Evolutionary conservation across 1,284 basidiomycete genomes (phyloP).

Genomic region (Cryptococcus sp.): DNA sequence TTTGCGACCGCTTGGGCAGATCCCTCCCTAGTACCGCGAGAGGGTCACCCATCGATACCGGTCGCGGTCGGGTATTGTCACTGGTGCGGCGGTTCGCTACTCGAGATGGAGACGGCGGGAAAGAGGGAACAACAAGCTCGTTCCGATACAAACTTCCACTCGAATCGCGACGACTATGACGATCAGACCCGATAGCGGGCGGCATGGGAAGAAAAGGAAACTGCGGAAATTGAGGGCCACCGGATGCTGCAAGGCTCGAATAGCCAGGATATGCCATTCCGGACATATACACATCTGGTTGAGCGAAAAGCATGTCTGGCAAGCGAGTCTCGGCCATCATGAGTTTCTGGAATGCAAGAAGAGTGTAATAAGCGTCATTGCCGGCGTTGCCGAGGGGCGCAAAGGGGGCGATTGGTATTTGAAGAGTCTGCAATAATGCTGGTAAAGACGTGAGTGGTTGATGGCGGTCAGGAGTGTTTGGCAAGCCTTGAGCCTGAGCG

Average conservation of each 20-base stretch:
- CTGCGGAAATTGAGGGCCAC: slow-evolving; percentile 15
- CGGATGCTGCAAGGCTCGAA: slow-evolving; percentile 3
- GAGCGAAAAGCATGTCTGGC: slow-evolving; percentile 39
- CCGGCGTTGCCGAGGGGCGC: slow-evolving; percentile 53
- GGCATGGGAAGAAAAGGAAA: slow-evolving; percentile 14
- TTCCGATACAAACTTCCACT: slow-evolving; percentile 5
- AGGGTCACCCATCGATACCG: slow-evolving; percentile 25
- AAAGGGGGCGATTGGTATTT: slow-evolving; percentile 48
- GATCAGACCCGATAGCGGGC: slow-evolving; percentile 10
- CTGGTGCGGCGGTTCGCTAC: slow-evolving; percentile 7
- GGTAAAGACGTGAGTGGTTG: slow-evolving; percentile 40
- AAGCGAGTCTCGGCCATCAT: slow-evolving; percentile 49
- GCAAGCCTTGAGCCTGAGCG: slow-evolving; percentile 40
- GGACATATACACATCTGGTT: slow-evolving; percentile 21
- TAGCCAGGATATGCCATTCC: slow-evolving; percentile 10
- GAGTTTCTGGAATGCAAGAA: slow-evolving; percentile 53
- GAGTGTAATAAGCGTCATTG: slow-evolving; percentile 54
- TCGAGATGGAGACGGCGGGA: slow-evolving; percentile 3
- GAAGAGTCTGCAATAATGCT: slow-evolving; percentile 43
- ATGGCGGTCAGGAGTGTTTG: slow-evolving; percentile 40
- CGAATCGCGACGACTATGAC: slow-evolving; percentile 21
- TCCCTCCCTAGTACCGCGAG: neutral
- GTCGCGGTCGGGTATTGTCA: slow-evolving; percentile 17
- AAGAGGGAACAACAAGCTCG: slow-evolving; percentile 2
- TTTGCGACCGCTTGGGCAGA: neutral